Percentiles rank a stretch among this genome's conserved stretches.
Conservation (phyloP, 805 yeast species). For the Barnettozyma botsteinii region DNA sequence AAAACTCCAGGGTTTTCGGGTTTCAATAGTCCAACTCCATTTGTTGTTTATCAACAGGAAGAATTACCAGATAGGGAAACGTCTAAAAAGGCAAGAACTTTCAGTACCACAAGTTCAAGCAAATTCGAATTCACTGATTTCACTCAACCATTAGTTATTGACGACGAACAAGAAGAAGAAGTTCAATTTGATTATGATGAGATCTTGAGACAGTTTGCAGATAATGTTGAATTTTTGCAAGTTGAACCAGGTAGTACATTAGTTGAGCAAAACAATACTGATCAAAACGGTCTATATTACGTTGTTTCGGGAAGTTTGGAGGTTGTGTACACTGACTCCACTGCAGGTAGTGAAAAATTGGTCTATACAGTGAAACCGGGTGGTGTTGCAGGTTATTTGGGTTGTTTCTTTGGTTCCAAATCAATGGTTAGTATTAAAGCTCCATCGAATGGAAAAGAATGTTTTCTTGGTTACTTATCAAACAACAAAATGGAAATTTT, state of each 20-base stretch:
- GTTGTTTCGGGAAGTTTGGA: constrained; percentile 75
- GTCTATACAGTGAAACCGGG: constrained; percentile 65
- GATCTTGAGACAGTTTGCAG: constrained; percentile 44
- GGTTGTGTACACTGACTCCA: constrained; percentile 42
- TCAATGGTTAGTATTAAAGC: constrained; percentile 72
- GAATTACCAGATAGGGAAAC: neutral
- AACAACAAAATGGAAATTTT: constrained; percentile 55
- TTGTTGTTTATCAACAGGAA: constrained; percentile 10
- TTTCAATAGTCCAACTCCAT: constrained; percentile 19
- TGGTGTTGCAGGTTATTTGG: constrained; percentile 82
- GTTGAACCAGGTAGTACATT: constrained; percentile 49
- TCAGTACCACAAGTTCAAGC: constrained; percentile 20
- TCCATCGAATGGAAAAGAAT: constrained; percentile 33
- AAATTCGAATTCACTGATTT: constrained; percentile 16
- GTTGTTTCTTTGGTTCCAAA: constrained; percentile 70
- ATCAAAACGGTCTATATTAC: constrained; percentile 71
- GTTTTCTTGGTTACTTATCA: constrained; percentile 68
- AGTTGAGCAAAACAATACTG: constrained; percentile 52
- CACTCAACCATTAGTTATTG: neutral
- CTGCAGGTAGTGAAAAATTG: constrained; percentile 30
- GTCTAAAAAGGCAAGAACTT: constrained; percentile 10
- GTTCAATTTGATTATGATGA: constrained; percentile 47
- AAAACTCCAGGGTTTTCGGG: constrained; percentile 17
- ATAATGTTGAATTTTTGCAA: constrained; percentile 49
- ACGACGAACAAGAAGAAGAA: constrained; percentile 19